Evolutionary conservation across 2,329 filamentous ascomycete species (phyloP), one percentile per base, ranked within the genome.

Genomic region (Fusarium falciforme): DNA sequence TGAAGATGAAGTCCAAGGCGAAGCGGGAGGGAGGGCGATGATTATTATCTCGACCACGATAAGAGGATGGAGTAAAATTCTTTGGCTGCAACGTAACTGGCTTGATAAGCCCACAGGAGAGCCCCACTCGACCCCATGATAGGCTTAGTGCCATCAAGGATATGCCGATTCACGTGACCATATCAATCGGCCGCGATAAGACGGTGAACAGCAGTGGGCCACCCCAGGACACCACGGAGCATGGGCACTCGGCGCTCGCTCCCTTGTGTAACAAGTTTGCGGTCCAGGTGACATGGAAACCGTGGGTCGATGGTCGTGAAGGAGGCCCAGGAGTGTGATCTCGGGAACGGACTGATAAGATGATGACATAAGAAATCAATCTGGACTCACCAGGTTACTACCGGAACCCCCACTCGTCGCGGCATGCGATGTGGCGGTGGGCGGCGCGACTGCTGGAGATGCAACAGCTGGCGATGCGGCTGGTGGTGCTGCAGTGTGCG

Each of bases 321-420:
- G 29, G 59, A 64, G 54, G 57, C 22, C n/a, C 52, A 68, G 64
- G 31, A 63, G 58, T 59, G 49, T 59, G 42, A 67, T 60, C 64
- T 25, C 31, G 62, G 59, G 58, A 31, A 61, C 10, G 17, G 31
- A 40, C 55, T 61, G 63, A 64, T 69, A 61, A 67, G 57, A 67
- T 64, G 55, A 55, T 61, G 72, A 67, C 61, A 68, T 71, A 67
- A 54, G 59, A 40, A 63, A 38, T 47, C 29, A 47, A 44, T 57
- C 54, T 38, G 62, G 61, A 82, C 84, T 80, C 77, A 86, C 84
- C 80, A 85, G 76, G 64, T 82, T 85, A 27, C 82, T 82, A 29
- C 79, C 82, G 64, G 80, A 80, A 61, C 82, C 83, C 64, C 82
- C 81, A 70, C 79, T 83, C 12, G 83, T 84, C 35, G 83, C 83